Conservation (phyloP, 345 rosid species). For the Bruguiera sexangula region DNA sequence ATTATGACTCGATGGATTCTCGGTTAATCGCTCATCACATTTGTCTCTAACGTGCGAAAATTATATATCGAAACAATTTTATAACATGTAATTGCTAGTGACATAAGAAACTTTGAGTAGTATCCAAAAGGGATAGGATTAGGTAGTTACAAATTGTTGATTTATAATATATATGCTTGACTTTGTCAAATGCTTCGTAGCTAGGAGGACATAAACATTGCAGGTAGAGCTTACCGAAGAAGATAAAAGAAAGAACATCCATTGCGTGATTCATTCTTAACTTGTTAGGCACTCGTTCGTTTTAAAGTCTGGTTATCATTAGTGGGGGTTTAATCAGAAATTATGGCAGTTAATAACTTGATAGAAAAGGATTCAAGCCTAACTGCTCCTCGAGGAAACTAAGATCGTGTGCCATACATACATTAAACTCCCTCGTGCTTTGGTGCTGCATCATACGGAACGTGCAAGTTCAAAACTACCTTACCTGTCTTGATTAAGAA, state of each 20-base stretch:
- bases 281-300: conserved; percentile 10
- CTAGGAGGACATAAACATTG: not conserved
- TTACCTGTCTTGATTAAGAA: conserved; percentile 5
- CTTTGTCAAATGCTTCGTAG: conserved; percentile 13
- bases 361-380: conserved; percentile 20
- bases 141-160: conserved; percentile 28
- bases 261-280: conserved; percentile 6
- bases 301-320: conserved; percentile 1
- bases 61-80: not conserved
- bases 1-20: not conserved
- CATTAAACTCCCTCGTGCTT: not conserved
- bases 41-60: not conserved
- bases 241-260: conserved; percentile 6
- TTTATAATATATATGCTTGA: conserved; percentile 9
- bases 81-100: conserved; percentile 19
- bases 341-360: conserved; percentile 22
- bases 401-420: not conserved
- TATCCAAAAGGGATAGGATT: conserved; percentile 25
- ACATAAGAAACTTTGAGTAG: conserved; percentile 31
- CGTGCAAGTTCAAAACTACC: conserved; percentile 16
- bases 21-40: not conserved
- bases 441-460: not conserved
- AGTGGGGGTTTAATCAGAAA: conserved; percentile 1
- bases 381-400: conserved; percentile 15
- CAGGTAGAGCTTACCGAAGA: not conserved